Base-by-base conservation (phyloP, 2,329 filamentous ascomycete species). In the Penicillium verrucosum region DNA sequence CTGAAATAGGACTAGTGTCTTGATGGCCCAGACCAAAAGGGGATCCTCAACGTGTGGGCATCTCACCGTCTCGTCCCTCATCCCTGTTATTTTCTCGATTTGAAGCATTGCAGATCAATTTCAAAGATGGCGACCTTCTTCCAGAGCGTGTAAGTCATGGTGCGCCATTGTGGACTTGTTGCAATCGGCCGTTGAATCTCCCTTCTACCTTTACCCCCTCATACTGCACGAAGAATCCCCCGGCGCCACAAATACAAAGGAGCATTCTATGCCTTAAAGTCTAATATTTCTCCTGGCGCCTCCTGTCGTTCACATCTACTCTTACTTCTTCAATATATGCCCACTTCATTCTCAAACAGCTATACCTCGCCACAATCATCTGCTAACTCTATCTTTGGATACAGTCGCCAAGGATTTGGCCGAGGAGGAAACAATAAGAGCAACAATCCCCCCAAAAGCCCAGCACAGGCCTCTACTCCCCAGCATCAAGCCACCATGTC, bases 361-460 rank as follows among this genome's bases (percentile, higher is more conserved):
- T 30, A 49, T 54, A 18, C 30, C 52, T 59, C 38, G n/a, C 42
- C 29, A 46, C 41, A 5, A 56, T 29, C 61, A 61, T 64, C 34
- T 61, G 64, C 67, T 71, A 60, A 69, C 65, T 52, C 55, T 51
- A 53, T 60, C 52, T 54, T 54, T 59, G 40, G 57, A 45, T 66
- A 47, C 60, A 80, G 77, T 66, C 77, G 77, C 69, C 77, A 79
- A 69, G 77, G 77, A 58, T 80, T 80, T 71, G 77, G 77, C 66
- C 69, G 77, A 62, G 76, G 75, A 61, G 75, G 74, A 57, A 78
- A 76, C 58, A 78, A 77, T 64, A 79, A 77, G 60, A 78, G 75
- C 60, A 71, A 71, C 59, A 71, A 71, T 60, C 64, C 68, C 41
- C 73, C 75, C 48, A 78, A 77, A 60, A 73, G 41, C 64, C 72